phyloP scores from a whole-genome alignment of 345 rosid genomes.

The Corymbia maculata region DNA sequence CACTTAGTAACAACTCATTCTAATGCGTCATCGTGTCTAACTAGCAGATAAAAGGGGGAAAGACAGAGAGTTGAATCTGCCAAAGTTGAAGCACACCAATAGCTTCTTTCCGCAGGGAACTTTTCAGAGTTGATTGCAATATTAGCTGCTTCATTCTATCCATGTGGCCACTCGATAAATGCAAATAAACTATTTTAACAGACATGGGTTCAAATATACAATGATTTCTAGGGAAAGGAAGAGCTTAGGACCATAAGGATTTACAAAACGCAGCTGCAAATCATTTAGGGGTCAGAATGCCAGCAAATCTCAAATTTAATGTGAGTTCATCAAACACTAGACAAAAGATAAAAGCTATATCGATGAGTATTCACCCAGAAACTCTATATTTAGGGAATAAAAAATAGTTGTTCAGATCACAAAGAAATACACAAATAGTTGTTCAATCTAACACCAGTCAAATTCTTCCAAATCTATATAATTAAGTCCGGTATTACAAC shows the following conservation, averaged over 20 bases:
- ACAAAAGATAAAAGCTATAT: not conserved
- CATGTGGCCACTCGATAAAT: not conserved
- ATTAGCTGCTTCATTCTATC: not conserved
- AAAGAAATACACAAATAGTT: not conserved
- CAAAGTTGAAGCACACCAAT: not conserved
- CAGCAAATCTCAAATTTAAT: not conserved
- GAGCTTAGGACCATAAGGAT: not conserved
- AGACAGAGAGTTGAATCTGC: not conserved
- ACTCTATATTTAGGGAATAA: not conserved
- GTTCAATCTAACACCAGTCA: not conserved
- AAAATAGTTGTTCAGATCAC: too few relatives aligned
- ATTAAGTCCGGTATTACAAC: not conserved
- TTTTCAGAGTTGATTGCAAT: not conserved
- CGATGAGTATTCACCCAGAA: not conserved
- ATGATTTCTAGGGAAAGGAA: not conserved
- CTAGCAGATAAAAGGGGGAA: not conserved
- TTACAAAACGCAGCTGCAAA: not conserved
- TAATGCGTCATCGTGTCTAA: not conserved
- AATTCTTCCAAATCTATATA: not conserved
- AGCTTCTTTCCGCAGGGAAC: not conserved
- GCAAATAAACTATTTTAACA: not conserved
- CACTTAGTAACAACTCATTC: not conserved
- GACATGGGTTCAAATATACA: not conserved
- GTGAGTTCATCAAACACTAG: not conserved
- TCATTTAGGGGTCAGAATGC: not conserved